Conservation (phyloP, 768 basidiomycete species). For the Royoungia palumana region DNA sequence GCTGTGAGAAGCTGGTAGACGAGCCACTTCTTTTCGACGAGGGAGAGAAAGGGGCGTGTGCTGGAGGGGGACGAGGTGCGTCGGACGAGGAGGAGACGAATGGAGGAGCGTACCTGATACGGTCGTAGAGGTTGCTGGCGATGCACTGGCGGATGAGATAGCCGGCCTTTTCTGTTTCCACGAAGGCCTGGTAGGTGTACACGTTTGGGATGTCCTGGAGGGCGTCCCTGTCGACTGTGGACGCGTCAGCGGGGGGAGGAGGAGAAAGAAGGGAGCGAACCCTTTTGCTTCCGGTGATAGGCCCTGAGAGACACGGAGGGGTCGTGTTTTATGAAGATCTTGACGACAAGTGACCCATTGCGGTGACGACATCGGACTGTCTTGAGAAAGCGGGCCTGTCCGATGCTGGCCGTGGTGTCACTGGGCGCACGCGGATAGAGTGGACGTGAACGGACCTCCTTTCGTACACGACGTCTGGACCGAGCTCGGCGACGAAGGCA, state of each 20-base stretch:
- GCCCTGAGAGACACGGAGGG: conserved; percentile 72
- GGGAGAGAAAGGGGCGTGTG: conserved; percentile 89
- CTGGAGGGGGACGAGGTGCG: conserved; percentile 40
- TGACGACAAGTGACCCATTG: conserved; percentile 82
- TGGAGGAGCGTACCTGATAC: conserved; percentile 74
- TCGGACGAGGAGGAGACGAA: background rate
- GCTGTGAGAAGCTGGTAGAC: conserved; percentile 88
- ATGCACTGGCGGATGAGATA: conserved; percentile 95
- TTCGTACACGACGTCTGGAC: conserved; percentile 85
- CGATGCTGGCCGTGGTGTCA: conserved; percentile 17
- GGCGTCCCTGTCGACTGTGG: conserved; percentile 78
- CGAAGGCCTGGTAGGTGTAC: conserved; percentile 82
- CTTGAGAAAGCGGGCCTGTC: conserved; percentile 48
- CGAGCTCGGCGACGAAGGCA: conserved; percentile 87
- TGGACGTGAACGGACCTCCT: conserved; percentile 59
- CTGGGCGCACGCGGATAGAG: background rate
- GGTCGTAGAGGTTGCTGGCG: conserved; percentile 91
- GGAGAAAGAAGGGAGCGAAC: conserved; percentile 34
- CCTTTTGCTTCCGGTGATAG: conserved; percentile 75
- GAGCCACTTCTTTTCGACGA: conserved; percentile 97
- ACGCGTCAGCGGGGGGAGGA: background rate
- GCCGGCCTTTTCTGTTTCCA: conserved; percentile 95
- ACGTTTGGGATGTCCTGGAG: conserved; percentile 83
- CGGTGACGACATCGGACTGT: conserved; percentile 85
- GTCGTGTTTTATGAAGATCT: conserved; percentile 95